Percentiles rank a stretch among this genome's conserved stretches.
phyloP scores from a whole-genome alignment of 257 asterid species.

The Jacaranda mimosifolia region DNA sequence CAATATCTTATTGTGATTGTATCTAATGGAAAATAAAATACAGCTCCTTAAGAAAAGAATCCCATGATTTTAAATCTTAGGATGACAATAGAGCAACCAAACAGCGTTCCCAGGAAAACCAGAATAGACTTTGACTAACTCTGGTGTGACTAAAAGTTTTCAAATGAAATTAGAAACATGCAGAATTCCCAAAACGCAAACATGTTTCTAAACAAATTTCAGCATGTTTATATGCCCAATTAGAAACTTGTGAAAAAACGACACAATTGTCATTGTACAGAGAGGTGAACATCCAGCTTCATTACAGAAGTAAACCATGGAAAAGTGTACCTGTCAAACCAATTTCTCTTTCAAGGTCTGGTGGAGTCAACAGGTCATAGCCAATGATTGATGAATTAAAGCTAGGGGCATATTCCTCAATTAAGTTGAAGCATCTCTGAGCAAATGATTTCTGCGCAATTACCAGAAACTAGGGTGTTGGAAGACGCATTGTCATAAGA shows the following conservation, averaged over 20 bases:
- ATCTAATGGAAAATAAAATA: not conserved
- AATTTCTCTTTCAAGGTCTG: conserved; percentile 87
- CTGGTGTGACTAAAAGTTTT: not conserved
- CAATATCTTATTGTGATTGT: too few species aligned
- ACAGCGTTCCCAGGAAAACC: not conserved
- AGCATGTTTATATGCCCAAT: conserved; percentile 7
- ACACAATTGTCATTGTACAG: conserved; percentile 1
- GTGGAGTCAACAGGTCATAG: conserved; percentile 97
- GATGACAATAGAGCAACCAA: not conserved
- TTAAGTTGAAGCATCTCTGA: conserved; percentile 75
- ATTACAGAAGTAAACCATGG: conserved; percentile 10
- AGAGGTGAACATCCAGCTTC: not conserved
- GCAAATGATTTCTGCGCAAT: conserved; percentile 77
- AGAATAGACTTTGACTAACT: not conserved
- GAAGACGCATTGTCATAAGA: not conserved
- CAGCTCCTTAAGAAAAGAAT: not conserved
- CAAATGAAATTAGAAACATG: not conserved
- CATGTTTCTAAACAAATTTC: not conserved
- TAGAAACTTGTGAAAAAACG: conserved; percentile 6
- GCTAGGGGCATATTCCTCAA: conserved; percentile 96
- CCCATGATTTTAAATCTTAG: not conserved
- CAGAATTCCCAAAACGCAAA: not conserved
- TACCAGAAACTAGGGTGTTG: not conserved
- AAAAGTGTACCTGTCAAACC: conserved; percentile 83
- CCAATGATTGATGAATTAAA: conserved; percentile 82